phyloP scores from a whole-genome alignment of 768 basidiomycete genomes.

The Pisolithus marmoratus region DNA sequence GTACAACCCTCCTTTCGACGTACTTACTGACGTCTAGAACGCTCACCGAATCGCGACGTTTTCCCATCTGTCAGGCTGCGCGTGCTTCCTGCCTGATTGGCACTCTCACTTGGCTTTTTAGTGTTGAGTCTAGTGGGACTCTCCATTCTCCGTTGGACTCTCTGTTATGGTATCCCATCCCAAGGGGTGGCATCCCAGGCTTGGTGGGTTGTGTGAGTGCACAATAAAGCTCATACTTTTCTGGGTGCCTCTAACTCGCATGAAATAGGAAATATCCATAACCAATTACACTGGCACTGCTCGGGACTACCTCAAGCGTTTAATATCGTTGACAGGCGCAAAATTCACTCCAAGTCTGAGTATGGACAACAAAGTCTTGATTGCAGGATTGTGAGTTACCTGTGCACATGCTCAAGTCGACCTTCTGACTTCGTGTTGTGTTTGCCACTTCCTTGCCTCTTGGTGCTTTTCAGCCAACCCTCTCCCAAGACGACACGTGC shows the following conservation, averaged over 20 bases:
- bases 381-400: constrained; percentile 72
- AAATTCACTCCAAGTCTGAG: constrained; percentile 81
- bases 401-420: neutral
- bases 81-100: constrained; percentile 45
- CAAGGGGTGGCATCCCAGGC: constrained; percentile 50
- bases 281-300: constrained; percentile 87
- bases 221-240: neutral
- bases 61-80: constrained; percentile 46
- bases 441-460: constrained; percentile 31
- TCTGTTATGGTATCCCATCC: constrained; percentile 81
- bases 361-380: constrained; percentile 67
- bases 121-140: constrained; percentile 59
- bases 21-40: neutral
- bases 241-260: neutral
- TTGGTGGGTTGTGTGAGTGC: constrained; percentile 57
- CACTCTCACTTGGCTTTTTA: constrained; percentile 79
- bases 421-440: neutral
- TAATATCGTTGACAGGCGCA: constrained; percentile 74
- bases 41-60: neutral
- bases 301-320: constrained; percentile 81
- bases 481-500: constrained; percentile 67
- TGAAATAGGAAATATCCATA: constrained; percentile 64
- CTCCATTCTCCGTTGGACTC: constrained; percentile 64
- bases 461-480: constrained; percentile 24
- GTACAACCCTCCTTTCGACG: neutral